Base-by-base conservation (phyloP, 75 land plant genomes). In the Selaginella moellendorffii region DNA sequence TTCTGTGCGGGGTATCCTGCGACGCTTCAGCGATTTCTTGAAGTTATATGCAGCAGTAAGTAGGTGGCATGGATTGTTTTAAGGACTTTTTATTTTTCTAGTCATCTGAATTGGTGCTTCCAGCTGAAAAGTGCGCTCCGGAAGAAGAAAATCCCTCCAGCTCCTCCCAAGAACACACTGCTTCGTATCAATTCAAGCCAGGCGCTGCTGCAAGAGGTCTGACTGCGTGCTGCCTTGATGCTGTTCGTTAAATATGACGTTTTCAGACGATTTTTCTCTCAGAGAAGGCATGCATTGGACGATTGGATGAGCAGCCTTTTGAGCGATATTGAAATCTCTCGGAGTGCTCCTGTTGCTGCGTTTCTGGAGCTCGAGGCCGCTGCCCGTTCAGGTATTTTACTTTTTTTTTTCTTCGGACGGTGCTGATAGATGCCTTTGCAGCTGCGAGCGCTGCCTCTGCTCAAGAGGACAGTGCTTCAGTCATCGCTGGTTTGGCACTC, bases 291-390 rank as follows among this genome's bases (percentile, higher is more conserved):
- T 70, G 72, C 86, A 26, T 83, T 92, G 73, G 86, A 85, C 68
- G 97, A 92, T 66, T 92, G 97, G 97, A 69, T 88, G 74, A 78
- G 71, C 25, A 85, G 78, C 54, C 65, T 92, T n/a, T 74, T 92
- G 2, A 76, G 84, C 25, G 95, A 92, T 54, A 85, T 88, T 65
- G 95, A 88, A 54, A 31, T 92, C 26, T 92, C 97, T 25, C 80
- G 97, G 68, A 92, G 97, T 76, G 83, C 70, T 62, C 71, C 76
- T 25, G 79, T 85, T 25, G 97, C 95, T 53, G 65, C 71, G 24
- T 92, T 92, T 75, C 82, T 92, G 65, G 97, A 92, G 62, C 78
- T 92, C 27, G 97, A 92, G 74, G 89, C 86, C 53, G 86, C 95
- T 75, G 97, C 81, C 2, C 73, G 95, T 67, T 78, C 85, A 79